Evolutionary conservation across 2,329 filamentous ascomycete species (phyloP), one percentile per base, ranked within the genome.

Genomic region (Fusarium buxicola): DNA sequence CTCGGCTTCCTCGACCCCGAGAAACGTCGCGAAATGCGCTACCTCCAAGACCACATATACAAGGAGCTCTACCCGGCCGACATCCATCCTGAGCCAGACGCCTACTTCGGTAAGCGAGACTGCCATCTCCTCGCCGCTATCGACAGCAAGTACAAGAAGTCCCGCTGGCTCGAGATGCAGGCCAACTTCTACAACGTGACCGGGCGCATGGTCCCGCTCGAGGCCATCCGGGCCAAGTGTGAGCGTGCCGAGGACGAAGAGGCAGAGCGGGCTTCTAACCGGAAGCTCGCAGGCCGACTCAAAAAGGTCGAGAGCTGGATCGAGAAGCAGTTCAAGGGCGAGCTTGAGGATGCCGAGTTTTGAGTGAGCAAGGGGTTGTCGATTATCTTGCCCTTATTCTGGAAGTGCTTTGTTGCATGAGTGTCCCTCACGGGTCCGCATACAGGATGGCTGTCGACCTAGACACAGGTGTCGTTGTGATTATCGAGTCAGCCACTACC

Each of bases 141-240:
- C 2, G 73, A 77, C 25, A 73, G 72, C 56, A 71, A 72, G 47
- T 70, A 74, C 32, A 71, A 73, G 41, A 67, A 59, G 16, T 69
- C 69, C 25, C 72, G 72, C 21, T 81, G 77, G 76, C 69, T 80
- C 1, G 75, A 80, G 57, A 76, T 81, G 69, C 79, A 82, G 58
- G 76, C 78, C 27, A 76, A 75, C 44, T 80, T 81, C 50, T 77
- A 72, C 67, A 80, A 81, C 55, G 75, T 69, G 39, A 81, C 79
- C 0, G 80, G 79, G 5, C 71, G 76, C 7, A 74, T 80, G 72
- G 68, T 81, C 1, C 74, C 77, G 2, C 63, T 77, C 8, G 72
- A 75, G 30, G 63, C 75, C n/a, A 73, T 82, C 40, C 73, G 73
- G 35, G 67, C 64, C 18, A 76, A 73, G 54, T 72, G 74, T n/a